A percentile compares a stretch with the other conserved stretches of the same genome.
Evolutionary conservation across 1,139 yeast species (phyloP).

Genomic region (Hansenula lynferdii): DNA sequence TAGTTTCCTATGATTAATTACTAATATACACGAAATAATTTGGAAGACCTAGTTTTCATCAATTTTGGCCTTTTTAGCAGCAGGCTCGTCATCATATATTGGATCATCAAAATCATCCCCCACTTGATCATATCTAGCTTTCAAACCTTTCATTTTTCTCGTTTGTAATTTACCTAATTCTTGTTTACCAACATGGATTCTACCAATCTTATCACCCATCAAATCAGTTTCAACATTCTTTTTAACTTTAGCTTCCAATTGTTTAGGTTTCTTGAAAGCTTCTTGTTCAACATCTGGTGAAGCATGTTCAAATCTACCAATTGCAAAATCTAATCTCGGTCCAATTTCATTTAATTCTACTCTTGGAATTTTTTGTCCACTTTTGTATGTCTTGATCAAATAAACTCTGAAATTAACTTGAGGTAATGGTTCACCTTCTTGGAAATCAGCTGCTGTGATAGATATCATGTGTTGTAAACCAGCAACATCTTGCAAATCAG

Average conservation of each 20-base stretch:
- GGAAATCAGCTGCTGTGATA: constrained; percentile 66
- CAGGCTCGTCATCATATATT: constrained; percentile 39
- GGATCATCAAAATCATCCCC: constrained; percentile 50
- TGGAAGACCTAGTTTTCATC: too few species aligned
- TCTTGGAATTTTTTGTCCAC: constrained; percentile 88
- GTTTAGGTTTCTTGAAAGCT: constrained; percentile 78
- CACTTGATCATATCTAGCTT: constrained; percentile 78
- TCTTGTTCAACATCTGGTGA: constrained; percentile 89
- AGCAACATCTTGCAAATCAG: constrained; percentile 86
- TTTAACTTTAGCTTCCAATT: constrained; percentile 74
- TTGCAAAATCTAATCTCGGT: constrained; percentile 88
- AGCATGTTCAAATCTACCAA: constrained; percentile 85
- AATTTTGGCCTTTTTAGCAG: constrained; percentile 33
- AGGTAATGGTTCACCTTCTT: constrained; percentile 77
- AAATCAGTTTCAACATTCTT: constrained; percentile 85
- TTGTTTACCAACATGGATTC: constrained; percentile 94
- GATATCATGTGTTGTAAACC: constrained; percentile 91
- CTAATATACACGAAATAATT: too few species aligned
- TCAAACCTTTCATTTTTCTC: constrained; percentile 97
- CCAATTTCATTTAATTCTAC: constrained; percentile 95
- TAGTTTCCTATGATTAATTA: too few species aligned
- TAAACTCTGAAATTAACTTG: constrained; percentile 87
- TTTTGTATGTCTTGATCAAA: constrained; percentile 71
- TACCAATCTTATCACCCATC: constrained; percentile 97
- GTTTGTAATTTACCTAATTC: constrained; percentile 88